Percentiles rank a stretch among this genome's conserved stretches.
Evolutionary conservation across 768 basidiomycete genomes (phyloP).

Genomic region (Phallus indusiatus): DNA sequence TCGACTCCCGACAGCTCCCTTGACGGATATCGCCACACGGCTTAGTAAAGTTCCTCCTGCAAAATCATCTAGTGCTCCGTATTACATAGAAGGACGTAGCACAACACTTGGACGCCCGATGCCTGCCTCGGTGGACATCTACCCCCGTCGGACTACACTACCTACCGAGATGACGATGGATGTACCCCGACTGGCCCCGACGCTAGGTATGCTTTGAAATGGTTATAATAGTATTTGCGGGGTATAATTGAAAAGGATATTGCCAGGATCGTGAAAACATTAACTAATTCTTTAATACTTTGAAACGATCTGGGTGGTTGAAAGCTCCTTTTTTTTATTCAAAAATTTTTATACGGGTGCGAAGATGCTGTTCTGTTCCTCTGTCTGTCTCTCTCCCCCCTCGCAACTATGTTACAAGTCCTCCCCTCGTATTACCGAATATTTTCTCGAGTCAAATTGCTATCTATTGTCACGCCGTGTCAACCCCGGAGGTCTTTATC

Average conservation of each 20-base stretch:
- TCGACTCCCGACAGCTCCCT: slow-evolving; percentile 63
- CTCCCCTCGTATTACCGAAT: too few species aligned
- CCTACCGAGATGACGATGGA: slow-evolving; percentile 11
- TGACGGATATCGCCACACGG: slow-evolving; percentile 57
- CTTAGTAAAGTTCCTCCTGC: slow-evolving; percentile 16
- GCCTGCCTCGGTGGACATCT: slow-evolving; percentile 5
- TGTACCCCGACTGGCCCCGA: not conserved
- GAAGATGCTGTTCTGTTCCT: too few species aligned
- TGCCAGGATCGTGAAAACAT: not conserved
- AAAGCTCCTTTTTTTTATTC: too few species aligned
- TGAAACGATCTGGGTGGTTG: too few species aligned
- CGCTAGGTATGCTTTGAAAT: not conserved
- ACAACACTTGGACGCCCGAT: slow-evolving; percentile 13
- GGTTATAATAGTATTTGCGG: not conserved
- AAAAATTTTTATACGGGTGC: too few species aligned
- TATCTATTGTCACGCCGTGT: too few species aligned
- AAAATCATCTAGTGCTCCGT: slow-evolving; percentile 25
- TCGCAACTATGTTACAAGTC: too few species aligned
- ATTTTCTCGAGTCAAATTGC: too few species aligned
- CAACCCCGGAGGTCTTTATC: too few species aligned
- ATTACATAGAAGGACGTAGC: slow-evolving; percentile 18
- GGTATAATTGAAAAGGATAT: not conserved
- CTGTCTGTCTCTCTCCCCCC: too few species aligned
- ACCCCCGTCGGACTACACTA: slow-evolving; percentile 24
- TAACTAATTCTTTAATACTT: too few species aligned